phyloP scores from a whole-genome alignment of 768 basidiomycete genomes.

The Trametes cubensis region DNA sequence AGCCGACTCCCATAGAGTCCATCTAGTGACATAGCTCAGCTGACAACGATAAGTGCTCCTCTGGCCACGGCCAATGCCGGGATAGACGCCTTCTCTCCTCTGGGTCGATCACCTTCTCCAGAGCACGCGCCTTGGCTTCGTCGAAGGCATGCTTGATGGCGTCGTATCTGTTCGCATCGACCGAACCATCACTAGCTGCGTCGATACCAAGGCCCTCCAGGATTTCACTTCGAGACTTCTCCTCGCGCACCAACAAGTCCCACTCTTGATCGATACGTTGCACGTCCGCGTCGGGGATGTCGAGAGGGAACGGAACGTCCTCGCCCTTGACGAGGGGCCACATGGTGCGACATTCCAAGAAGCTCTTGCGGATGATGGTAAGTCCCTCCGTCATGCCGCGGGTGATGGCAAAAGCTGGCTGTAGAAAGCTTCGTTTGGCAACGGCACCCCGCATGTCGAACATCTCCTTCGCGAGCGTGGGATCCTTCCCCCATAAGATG shows the following conservation, averaged over 20 bases:
- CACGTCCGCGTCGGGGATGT: conserved; percentile 13
- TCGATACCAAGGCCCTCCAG: not conserved
- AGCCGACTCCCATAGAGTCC: not conserved
- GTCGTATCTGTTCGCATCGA: conserved; percentile 4
- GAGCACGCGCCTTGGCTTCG: not conserved
- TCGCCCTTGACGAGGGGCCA: not conserved
- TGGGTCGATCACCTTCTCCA: not conserved
- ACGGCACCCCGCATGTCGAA: not conserved
- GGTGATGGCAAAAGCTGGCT: not conserved
- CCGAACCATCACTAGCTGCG: not conserved
- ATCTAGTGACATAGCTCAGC: not conserved
- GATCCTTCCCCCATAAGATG: conserved; percentile 3
- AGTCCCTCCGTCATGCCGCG: not conserved
- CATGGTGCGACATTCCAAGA: conserved; percentile 8
- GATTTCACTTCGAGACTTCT: not conserved
- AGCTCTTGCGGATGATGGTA: conserved; percentile 7
- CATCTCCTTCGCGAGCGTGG: conserved; percentile 10
- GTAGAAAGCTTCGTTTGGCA: not conserved
- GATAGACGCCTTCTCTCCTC: conserved; percentile 4
- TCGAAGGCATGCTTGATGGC: not conserved
- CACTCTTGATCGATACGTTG: conserved; percentile 9
- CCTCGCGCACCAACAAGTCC: not conserved
- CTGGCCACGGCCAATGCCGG: not conserved
- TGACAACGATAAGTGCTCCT: conserved; percentile 2
- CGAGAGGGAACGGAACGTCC: conserved; percentile 11